Evolutionary conservation across 805 yeast genomes (phyloP).

Genomic region (Starmerella sirachaensis): DNA sequence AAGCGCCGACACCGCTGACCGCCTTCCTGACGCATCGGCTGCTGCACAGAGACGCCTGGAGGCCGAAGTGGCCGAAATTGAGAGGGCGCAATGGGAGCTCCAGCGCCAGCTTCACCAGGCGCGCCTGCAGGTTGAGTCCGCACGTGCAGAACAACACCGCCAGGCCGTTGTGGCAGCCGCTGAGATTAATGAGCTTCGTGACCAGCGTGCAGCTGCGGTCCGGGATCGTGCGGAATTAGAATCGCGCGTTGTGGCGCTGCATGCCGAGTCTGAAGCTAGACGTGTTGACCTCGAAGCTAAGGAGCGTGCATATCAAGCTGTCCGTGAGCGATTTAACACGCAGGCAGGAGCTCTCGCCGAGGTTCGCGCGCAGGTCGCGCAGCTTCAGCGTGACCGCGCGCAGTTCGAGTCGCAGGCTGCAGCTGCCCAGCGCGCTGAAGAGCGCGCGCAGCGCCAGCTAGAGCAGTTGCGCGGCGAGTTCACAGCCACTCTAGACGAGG

Average conservation of each 20-base stretch:
- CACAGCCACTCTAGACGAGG: constrained; percentile 7
- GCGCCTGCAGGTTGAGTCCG: constrained; percentile 6
- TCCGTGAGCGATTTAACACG: constrained; percentile 9
- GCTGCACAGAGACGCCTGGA: too few relatives aligned
- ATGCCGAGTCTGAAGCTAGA: constrained; percentile 2
- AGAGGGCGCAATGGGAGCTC: constrained; percentile 9
- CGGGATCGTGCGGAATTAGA: constrained; percentile 5
- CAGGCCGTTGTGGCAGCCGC: constrained; percentile 1
- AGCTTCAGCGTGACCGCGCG: constrained; percentile 7
- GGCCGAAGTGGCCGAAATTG: constrained; percentile 8
- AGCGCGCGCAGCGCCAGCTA: constrained; percentile 6
- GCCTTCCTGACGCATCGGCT: too few relatives aligned
- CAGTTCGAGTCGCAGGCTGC: constrained; percentile 4
- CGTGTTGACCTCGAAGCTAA: constrained; percentile 6
- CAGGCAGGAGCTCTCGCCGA: constrained; percentile 11
- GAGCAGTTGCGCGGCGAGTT: constrained; percentile 14
- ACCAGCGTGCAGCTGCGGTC: constrained; percentile 2
- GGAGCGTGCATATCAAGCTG: constrained; percentile 3
- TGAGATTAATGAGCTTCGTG: constrained; percentile 3
- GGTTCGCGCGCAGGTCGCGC: constrained; percentile 5
- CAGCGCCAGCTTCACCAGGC: constrained; percentile 8
- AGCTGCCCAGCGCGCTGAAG: constrained; percentile 4
- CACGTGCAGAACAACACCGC: constrained; percentile 6
- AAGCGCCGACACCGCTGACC: too few relatives aligned
- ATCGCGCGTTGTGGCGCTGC: constrained; percentile 9